Base-by-base conservation (phyloP, 371 early-diverging fungal genomes). In the Rhizomucor pusillus region DNA sequence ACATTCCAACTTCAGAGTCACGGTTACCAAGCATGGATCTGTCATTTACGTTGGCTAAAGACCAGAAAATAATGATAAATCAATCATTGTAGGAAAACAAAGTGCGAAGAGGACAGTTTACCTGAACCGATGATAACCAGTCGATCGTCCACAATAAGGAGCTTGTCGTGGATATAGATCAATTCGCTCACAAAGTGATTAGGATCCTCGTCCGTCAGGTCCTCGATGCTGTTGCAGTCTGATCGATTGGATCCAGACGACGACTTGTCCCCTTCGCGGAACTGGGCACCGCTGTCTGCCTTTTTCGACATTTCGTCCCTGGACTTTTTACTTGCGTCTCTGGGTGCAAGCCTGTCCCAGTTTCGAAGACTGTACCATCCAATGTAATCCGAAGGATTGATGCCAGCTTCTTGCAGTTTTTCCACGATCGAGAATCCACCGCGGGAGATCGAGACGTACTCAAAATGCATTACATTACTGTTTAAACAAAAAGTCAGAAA, bases 161-260 rank as follows among this genome's bases (percentile, higher is more conserved):
- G 65, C 64, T 97, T 97, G 61, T 89, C 87, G 71, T 97, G 97
- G 37, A 95, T 86, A 66, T 97, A 95, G 29, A 95, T 75, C 59
- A 90, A 80, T 65, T 97, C 95, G 13, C 91, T 89, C 0, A 91
- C 88, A 62, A 82, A 81, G 49, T 75, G 65, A 6, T 70, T 60
- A 22, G 66, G 56, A 50, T 56, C 61, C 50, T 73, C 68, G 9
- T 56, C 58, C 14, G 22, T 40, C 20, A 57, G 50, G 19, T 50
- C 51, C 16, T 41, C 40, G 18, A 16, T 46, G 7, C 19, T 24
- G 19, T 18, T 50, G 6, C 24, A 20, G 3, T 23, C 51, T 3
- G 7, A 9, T 37, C 14, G 11, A 41, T 39, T 50, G 14, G 41
- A 41, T 19, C 13, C 45, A 19, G 23, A 47, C 46, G 39, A 3